A percentile compares a stretch with the other conserved stretches of the same genome.
These are phyloP conservation scores for Coemansia erecta DNA, from an alignment of 192 early-diverging fungal genomes.

Conservation along the genomic window DNA sequence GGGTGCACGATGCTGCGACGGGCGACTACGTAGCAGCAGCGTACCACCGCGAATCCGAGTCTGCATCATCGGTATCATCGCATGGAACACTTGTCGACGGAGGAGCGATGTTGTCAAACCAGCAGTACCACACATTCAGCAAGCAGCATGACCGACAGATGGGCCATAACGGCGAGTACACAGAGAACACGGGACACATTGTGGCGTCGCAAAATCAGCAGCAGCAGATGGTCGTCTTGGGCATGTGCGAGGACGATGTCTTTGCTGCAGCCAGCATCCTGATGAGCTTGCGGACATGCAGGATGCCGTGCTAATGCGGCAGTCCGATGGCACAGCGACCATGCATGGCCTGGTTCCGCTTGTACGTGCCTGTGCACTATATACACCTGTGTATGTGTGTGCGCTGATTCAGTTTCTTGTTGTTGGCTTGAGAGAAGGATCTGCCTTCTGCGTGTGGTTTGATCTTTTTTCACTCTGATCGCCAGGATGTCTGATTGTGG, in stretches of 20 bases:
- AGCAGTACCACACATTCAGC: no score
- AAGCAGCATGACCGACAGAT: conserved; percentile 28
- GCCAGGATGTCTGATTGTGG: no score
- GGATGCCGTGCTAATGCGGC: conserved; percentile 37
- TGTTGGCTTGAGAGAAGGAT: no score
- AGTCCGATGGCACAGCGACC: no score
- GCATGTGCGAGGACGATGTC: conserved; percentile 39
- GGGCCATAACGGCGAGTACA: conserved; percentile 9
- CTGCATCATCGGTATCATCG: conserved; percentile 48
- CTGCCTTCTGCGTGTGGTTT: no score
- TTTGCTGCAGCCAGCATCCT: conserved; percentile 51
- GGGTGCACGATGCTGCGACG: conserved; percentile 12
- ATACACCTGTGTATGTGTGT: no score
- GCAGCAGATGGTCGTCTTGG: not conserved
- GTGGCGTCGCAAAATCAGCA: not conserved
- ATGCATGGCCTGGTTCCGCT: no score
- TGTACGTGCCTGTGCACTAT: no score
- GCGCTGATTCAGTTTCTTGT: no score
- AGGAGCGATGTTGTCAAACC: no score
- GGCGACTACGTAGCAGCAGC: not conserved
- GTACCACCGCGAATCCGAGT: conserved; percentile 39
- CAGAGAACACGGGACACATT: not conserved
- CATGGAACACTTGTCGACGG: conserved; percentile 31
- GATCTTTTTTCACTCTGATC: no score
- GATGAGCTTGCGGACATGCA: conserved; percentile 54